Percentiles rank a stretch among this genome's conserved stretches.
These are phyloP conservation scores for Hansenula lynferdii DNA, from an alignment of 1,139 yeast genomes.

Conservation along the genomic window DNA sequence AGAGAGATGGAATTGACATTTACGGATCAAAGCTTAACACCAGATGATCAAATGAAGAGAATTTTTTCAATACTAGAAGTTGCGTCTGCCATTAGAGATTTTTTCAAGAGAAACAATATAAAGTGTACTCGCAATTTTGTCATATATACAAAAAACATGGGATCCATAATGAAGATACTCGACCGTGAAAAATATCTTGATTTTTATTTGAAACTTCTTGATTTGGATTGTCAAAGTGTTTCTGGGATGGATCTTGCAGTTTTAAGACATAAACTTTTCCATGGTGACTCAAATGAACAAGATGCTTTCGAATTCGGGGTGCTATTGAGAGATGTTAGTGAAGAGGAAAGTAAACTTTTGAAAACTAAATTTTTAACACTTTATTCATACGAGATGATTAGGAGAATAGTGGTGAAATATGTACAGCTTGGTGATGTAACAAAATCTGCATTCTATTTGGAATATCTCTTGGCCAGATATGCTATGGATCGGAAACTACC, in stretches of 20 bases:
- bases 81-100: not conserved
- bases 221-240: not conserved
- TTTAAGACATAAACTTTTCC: not conserved
- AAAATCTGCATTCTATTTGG: conserved; percentile 11
- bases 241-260: not conserved
- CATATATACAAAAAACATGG: not conserved
- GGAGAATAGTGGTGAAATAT: conserved; percentile 10
- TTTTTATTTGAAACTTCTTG: not conserved
- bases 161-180: not conserved
- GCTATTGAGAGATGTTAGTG: conserved; percentile 3
- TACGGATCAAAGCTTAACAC: not conserved
- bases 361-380: conserved; percentile 9
- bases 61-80: not conserved
- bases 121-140: not conserved
- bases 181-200: not conserved
- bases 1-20: not conserved
- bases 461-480: conserved; percentile 11
- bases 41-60: not conserved
- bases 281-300: not conserved
- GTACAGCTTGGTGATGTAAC: conserved; percentile 7
- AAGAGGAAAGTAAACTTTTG: not conserved
- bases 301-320: conserved; percentile 6
- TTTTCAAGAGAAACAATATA: not conserved
- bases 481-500: conserved; percentile 2
- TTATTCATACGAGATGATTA: conserved; percentile 15